These are phyloP conservation scores for Suhomyces kunorum DNA, from an alignment of 1,139 yeast species.

Conservation along the genomic window DNA sequence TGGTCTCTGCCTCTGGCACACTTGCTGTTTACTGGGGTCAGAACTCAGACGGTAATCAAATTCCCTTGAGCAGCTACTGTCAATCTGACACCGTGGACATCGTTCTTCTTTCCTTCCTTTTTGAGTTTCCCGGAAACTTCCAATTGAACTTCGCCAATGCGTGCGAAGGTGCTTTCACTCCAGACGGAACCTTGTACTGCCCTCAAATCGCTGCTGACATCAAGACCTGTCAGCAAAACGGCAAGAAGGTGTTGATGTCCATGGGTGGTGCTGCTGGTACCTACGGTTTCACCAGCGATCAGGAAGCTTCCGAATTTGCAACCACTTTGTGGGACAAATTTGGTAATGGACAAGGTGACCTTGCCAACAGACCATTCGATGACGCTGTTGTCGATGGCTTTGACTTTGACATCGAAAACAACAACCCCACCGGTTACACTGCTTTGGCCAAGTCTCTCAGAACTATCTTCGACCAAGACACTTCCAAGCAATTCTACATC, in stretches of 20 bases:
- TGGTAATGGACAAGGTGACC: conserved; percentile 50
- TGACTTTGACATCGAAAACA: conserved; percentile 49
- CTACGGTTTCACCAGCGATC: conserved; percentile 69
- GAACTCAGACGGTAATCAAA: conserved; percentile 74
- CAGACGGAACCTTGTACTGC: conserved; percentile 60
- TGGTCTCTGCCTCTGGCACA: conserved; percentile 17
- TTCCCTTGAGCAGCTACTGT: conserved; percentile 67
- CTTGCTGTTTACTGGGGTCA: conserved; percentile 94
- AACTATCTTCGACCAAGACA: conserved; percentile 51
- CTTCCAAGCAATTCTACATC: conserved; percentile 66
- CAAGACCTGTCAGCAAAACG: conserved; percentile 74
- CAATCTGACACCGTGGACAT: conserved; percentile 68
- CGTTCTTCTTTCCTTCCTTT: conserved; percentile 68
- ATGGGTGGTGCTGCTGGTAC: conserved; percentile 88
- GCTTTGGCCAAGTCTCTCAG: conserved; percentile 66
- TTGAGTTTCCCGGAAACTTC: conserved; percentile 53
- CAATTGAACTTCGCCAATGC: conserved; percentile 70
- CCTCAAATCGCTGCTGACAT: conserved; percentile 72
- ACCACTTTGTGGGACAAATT: conserved; percentile 78
- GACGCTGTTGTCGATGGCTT: conserved; percentile 48
- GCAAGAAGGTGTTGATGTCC: conserved; percentile 77
- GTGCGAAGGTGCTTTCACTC: conserved; percentile 51
- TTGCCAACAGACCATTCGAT: conserved; percentile 69
- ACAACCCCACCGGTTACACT: conserved; percentile 54
- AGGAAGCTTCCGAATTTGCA: conserved; percentile 70